phyloP scores from a whole-genome alignment of 2,329 filamentous ascomycete genomes.

The Xylariaceae sp. region DNA sequence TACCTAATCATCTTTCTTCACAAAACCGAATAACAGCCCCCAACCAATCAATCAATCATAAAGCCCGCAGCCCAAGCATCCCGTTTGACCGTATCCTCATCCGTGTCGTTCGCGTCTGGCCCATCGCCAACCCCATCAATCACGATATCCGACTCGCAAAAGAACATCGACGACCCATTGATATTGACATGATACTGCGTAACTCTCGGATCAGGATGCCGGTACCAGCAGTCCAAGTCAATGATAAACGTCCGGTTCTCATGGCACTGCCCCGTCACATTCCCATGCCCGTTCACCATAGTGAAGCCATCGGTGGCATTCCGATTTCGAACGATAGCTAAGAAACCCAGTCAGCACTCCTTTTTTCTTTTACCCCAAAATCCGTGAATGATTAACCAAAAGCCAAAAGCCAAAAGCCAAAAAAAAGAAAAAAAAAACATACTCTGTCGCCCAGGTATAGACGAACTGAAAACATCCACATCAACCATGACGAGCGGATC shows the following conservation, averaged over 20 bases:
- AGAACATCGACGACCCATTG: constrained; percentile 14
- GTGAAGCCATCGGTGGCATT: background rate
- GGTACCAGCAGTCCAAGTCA: constrained; percentile 9
- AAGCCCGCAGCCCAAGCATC: background rate
- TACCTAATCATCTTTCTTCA: background rate
- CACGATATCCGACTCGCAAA: constrained; percentile 7
- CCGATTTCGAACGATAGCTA: background rate
- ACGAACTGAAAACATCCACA: background rate
- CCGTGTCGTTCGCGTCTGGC: no score
- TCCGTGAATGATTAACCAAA: no score
- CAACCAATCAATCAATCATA: background rate
- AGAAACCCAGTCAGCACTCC: background rate
- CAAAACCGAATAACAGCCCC: background rate
- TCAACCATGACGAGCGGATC: background rate
- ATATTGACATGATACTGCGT: constrained; percentile 3
- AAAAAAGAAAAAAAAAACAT: background rate
- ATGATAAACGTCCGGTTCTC: constrained; percentile 5
- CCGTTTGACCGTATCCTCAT: background rate
- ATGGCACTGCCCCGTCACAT: background rate
- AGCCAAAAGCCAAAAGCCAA: no score
- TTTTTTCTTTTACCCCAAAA: no score
- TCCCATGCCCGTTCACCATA: background rate
- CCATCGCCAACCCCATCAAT: background rate
- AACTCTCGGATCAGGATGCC: background rate
- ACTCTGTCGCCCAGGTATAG: constrained; percentile 1